Conservation (phyloP, 2,329 filamentous ascomycete species). For the Botryosphaeria agaves region DNA sequence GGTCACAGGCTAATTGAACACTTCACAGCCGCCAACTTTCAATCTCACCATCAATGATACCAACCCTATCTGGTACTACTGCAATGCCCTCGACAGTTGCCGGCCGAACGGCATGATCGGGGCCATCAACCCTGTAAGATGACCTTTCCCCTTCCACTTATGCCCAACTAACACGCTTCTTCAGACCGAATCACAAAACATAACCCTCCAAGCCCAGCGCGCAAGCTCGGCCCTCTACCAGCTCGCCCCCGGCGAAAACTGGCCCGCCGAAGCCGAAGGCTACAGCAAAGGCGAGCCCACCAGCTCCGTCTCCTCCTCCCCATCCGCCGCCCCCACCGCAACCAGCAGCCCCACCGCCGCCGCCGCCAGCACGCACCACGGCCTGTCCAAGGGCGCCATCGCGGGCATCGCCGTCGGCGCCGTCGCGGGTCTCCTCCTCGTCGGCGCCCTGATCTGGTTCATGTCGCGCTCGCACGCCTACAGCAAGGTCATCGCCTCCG, state of each 20-base stretch:
- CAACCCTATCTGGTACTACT: constrained; percentile 52
- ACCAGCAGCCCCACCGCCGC: constrained; percentile 5
- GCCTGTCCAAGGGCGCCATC: constrained; percentile 22
- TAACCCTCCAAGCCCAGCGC: too few relatives aligned
- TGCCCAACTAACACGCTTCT: too few relatives aligned
- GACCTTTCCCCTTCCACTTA: too few relatives aligned
- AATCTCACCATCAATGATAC: constrained; percentile 38
- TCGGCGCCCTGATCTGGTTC: constrained; percentile 46
- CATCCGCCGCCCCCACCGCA: constrained; percentile 5
- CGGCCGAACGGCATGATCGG: constrained; percentile 53
- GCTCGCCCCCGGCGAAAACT: constrained; percentile 21
- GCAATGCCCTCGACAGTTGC: constrained; percentile 49
- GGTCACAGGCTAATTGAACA: background rate
- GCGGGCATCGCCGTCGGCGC: constrained; percentile 34
- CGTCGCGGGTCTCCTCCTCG: constrained; percentile 41
- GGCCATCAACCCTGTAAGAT: too few relatives aligned
- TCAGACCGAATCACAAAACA: too few relatives aligned
- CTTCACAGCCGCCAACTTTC: constrained; percentile 8
- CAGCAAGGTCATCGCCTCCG: too few relatives aligned
- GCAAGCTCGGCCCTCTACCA: too few relatives aligned
- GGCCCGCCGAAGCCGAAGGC: constrained; percentile 20
- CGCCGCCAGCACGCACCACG: constrained; percentile 3
- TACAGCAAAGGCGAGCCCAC: too few relatives aligned
- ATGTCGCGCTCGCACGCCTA: too few relatives aligned
- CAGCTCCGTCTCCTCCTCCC: too few relatives aligned